Percentiles rank a stretch among this genome's conserved stretches.
Conservation (phyloP, 2,329 filamentous ascomycete genomes). For the Aureobasidium lini region DNA sequence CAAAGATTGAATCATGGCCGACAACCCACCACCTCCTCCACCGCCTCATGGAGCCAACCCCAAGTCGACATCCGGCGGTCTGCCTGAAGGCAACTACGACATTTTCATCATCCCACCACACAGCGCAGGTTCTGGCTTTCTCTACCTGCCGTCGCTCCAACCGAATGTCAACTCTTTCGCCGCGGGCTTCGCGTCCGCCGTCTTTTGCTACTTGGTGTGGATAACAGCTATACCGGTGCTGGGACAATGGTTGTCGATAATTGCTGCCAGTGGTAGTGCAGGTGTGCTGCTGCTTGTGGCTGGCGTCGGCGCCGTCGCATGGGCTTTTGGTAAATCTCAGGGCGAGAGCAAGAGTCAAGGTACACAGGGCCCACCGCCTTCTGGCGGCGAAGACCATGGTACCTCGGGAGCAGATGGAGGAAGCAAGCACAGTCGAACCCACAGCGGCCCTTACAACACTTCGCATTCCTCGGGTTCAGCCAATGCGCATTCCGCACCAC, state of each 20-base stretch:
- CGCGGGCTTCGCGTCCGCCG: constrained; percentile 71
- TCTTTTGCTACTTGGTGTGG: constrained; percentile 66
- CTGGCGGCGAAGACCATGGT: constrained; percentile 20
- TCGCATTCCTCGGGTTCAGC: constrained; percentile 18
- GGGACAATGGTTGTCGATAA: constrained; percentile 63
- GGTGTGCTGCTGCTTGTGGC: constrained; percentile 66
- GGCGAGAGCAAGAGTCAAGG: constrained; percentile 34
- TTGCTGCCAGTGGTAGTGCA: constrained; percentile 64
- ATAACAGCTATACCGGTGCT: constrained; percentile 66
- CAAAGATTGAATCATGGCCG: neutral
- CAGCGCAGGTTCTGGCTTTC: constrained; percentile 78
- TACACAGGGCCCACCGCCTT: constrained; percentile 21
- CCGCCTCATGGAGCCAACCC: constrained; percentile 79
- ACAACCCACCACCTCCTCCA: constrained; percentile 59
- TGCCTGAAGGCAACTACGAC: constrained; percentile 88
- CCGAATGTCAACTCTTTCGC: constrained; percentile 86
- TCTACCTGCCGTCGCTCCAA: constrained; percentile 86
- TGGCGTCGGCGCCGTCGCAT: constrained; percentile 68
- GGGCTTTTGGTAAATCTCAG: constrained; percentile 64
- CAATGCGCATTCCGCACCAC: constrained; percentile 12
- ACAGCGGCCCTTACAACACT: constrained; percentile 16
- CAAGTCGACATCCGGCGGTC: constrained; percentile 55
- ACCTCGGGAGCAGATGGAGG: neutral
- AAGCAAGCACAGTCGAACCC: neutral
- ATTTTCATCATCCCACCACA: constrained; percentile 95